Evolutionary conservation across 805 yeast genomes (phyloP).

Genomic region (Zygosaccharomyces bisporus): DNA sequence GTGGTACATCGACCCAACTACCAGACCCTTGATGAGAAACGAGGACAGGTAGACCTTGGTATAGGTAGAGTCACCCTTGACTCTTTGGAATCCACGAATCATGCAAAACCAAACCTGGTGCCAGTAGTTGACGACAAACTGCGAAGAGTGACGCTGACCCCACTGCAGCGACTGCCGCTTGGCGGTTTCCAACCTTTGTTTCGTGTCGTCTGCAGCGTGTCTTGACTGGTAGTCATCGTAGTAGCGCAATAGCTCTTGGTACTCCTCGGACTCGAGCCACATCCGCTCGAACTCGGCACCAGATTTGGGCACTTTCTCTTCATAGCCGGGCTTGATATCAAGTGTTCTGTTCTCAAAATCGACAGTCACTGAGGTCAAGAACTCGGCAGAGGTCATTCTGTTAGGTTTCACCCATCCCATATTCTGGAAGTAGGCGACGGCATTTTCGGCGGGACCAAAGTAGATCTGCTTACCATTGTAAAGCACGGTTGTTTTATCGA

Average conservation of each 20-base stretch:
- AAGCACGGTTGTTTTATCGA: slow-evolving; percentile 57
- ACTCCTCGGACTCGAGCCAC: slow-evolving; percentile 58
- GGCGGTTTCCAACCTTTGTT: slow-evolving; percentile 40
- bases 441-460: slow-evolving; percentile 52
- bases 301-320: slow-evolving; percentile 49
- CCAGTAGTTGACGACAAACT: slow-evolving; percentile 43
- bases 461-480: slow-evolving; percentile 60
- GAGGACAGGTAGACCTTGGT: slow-evolving; percentile 50
- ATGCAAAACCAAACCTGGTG: slow-evolving; percentile 51
- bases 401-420: slow-evolving; percentile 63
- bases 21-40: slow-evolving; percentile 52
- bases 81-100: slow-evolving; percentile 51
- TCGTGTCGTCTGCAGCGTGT: slow-evolving; percentile 42
- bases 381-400: slow-evolving; percentile 68
- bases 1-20: slow-evolving; percentile 59
- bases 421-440: slow-evolving; percentile 49
- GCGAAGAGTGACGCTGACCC: slow-evolving; percentile 40
- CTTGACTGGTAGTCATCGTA: slow-evolving; percentile 42
- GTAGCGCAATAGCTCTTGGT: slow-evolving; percentile 37
- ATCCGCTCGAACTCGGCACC: slow-evolving; percentile 55
- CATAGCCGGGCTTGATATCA: slow-evolving; percentile 44
- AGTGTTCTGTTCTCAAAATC: slow-evolving; percentile 58
- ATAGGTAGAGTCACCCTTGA: slow-evolving; percentile 54
- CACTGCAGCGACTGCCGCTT: slow-evolving; percentile 42
- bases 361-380: slow-evolving; percentile 57